Base-by-base conservation (phyloP, 2,329 filamentous ascomycete genomes). In the Trichoderma hamatum region DNA sequence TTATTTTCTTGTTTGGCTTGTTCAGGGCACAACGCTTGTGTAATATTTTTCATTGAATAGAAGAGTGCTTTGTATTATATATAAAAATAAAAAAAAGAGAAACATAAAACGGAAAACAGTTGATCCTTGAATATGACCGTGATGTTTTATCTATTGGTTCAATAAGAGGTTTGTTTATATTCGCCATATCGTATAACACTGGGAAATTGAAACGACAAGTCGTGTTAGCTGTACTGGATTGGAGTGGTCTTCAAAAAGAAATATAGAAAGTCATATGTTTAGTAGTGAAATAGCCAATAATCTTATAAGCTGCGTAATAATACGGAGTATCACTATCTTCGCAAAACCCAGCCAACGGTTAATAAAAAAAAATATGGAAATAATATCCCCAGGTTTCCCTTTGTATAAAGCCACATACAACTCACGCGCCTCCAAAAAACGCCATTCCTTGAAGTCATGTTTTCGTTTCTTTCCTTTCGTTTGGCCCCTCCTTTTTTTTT, bases 31-130 rank as follows among this genome's bases (percentile, higher is more conserved):
- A 59, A 51, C 19, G 32, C 28, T 46, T 51, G 39, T 67, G 24
- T 51, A 49, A 26, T 14, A 36, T 67, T 58, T 59, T 67, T 67
- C 36, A 24, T 34, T 59, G n/a, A 5, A 51, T 58, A 51, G 54
- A 49, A 36, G 39, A 32, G 19, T 26, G n/a, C 52, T 26, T 46
- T 43, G 39, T 43, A 43, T 43, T 43, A 43, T 43, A n/a, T 9
- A 43, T 6, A n/a, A 43, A n/a, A 58, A 34, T 14, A 7, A 51
- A 51, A 66, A 66, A 39, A 43, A 2, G 24, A 56, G n/a, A 55
- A 43, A 26, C 32, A 16, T 43, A 36, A 36, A 64, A 54, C 28
- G 52, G 26, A 55, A 9, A n/a, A 7, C 3, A 49, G 2, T 39
- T 14, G 5, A 4, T 11, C 24, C 21, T 30, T 32, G 52, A 10